Base-by-base conservation (phyloP, 257 asterid genomes). In the Solanum pinnatisectum region DNA sequence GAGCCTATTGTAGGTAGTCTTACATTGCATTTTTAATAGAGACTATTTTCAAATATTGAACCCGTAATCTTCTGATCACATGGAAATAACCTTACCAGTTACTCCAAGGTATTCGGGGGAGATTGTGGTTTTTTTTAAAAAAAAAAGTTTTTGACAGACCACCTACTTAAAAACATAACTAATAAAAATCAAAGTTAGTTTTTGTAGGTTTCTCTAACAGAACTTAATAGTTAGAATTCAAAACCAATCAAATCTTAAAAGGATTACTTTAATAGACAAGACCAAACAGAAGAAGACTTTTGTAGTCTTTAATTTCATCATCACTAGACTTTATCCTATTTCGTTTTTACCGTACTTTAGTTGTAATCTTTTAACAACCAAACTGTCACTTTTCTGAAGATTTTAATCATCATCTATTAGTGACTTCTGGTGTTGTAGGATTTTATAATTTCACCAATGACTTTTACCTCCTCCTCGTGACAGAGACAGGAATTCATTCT, bases 391-490 rank as follows among this genome's bases (percentile, higher is more conserved):
- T 78, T 65, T 81, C 27, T 30, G 11, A 46, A 30, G 40, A 27
- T 30, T 73, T 16, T 46, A 46, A 46, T 49, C 42, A 81, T 46
- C 40, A 42, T 78, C 15, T n/a, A n/a, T 40, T 39, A n/a, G 59
- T 76, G 56, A 76, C 52, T 37, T 22, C 30, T 96, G 98, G 98
- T 73, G 81, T 20, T 1, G 72, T 65, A 25, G 9, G 2, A n/a
- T 25, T 65, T n/a, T 65, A 20, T 59, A 65, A 65, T 11, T 65
- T 65, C 18, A 65, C 76, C 37, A 68, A 27, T 5, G 37, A 25
- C 30, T 65, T 65, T n/a, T 65, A 65, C 18, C 33, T 65, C 30
- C 15, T 63, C 14, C 1, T 8, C 30, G 15, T 63, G 5, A 10
- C 32, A 2, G 14, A 60, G 30, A 1, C 9, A n/a, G 1, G 3